phyloP scores from a whole-genome alignment of 2,329 filamentous ascomycete genomes.

The Monosporascus sp. region DNA sequence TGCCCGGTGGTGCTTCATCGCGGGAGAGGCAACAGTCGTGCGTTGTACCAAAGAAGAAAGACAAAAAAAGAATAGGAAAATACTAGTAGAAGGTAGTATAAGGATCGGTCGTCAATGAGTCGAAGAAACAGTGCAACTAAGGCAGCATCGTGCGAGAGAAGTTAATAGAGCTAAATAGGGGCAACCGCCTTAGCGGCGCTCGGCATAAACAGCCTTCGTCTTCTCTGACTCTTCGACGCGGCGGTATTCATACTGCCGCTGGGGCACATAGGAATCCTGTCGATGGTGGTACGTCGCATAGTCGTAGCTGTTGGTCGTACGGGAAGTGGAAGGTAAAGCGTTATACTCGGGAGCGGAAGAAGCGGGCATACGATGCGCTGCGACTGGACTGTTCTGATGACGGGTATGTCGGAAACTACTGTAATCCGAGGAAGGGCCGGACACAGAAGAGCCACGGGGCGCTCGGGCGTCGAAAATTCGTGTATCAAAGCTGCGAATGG shows the following conservation, averaged over 20 bases:
- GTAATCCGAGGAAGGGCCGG: constrained; percentile 2
- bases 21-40: too few species aligned
- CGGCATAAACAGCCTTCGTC: constrained; percentile 12
- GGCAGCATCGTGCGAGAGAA: too few species aligned
- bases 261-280: constrained; percentile 10
- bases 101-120: too few species aligned
- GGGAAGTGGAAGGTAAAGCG: neutral
- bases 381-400: constrained; percentile 26
- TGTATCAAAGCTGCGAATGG: neutral
- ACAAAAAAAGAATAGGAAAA: too few species aligned
- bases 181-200: constrained; percentile 12
- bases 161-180: too few species aligned
- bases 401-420: constrained; percentile 18
- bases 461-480: neutral
- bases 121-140: too few species aligned
- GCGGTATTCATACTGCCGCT: constrained; percentile 3
- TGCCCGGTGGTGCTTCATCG: too few species aligned
- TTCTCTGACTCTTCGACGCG: constrained; percentile 14
- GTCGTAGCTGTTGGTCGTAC: neutral
- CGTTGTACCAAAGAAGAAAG: too few species aligned
- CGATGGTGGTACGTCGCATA: constrained; percentile 7
- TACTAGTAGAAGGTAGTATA: too few species aligned
- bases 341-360: constrained; percentile 6
- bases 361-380: constrained; percentile 6
- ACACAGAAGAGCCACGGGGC: constrained; percentile 1